These are phyloP conservation scores for Candida ipomoeae DNA, from an alignment of 805 yeast species.

Conservation along the genomic window DNA sequence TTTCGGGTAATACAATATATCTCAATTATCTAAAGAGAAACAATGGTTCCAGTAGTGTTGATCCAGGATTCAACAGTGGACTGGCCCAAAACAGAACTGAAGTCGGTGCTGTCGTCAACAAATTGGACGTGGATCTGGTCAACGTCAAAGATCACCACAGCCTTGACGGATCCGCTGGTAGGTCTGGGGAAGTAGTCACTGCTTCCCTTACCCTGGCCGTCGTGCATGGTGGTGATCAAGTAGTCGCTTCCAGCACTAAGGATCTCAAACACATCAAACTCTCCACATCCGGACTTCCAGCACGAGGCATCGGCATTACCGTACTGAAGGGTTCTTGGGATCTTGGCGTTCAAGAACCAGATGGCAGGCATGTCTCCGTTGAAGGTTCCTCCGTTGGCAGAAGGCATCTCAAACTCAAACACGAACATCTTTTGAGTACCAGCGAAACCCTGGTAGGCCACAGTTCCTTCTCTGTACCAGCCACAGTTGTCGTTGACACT, in stretches of 20 bases:
- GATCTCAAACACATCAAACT: constrained; percentile 90
- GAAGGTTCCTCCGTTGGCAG: constrained; percentile 33
- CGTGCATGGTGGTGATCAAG: constrained; percentile 78
- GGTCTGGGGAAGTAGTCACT: constrained; percentile 89
- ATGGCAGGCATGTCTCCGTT: constrained; percentile 97
- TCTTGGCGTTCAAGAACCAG: constrained; percentile 92
- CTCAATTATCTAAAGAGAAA: constrained; percentile 19
- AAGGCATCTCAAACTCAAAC: constrained; percentile 93
- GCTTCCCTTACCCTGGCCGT: constrained; percentile 88
- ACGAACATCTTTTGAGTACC: constrained; percentile 83
- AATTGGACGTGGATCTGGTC: constrained; percentile 55
- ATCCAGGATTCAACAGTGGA: constrained; percentile 61
- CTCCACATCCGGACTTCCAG: constrained; percentile 98
- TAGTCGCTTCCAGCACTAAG: constrained; percentile 61
- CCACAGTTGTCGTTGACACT: constrained; percentile 61
- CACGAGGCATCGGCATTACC: constrained; percentile 85
- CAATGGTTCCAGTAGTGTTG: constrained; percentile 46
- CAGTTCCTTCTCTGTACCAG: constrained; percentile 76
- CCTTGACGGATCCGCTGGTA: constrained; percentile 68
- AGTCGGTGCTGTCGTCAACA: constrained; percentile 53
- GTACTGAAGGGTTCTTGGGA: constrained; percentile 95
- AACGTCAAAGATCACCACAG: constrained; percentile 76
- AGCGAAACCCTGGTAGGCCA: constrained; percentile 92
- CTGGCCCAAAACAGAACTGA: constrained; percentile 40
- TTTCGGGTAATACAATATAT: too few species aligned